These are phyloP conservation scores for Corymbia calophylla DNA, from an alignment of 441 rosid genomes.

Conservation along the genomic window DNA sequence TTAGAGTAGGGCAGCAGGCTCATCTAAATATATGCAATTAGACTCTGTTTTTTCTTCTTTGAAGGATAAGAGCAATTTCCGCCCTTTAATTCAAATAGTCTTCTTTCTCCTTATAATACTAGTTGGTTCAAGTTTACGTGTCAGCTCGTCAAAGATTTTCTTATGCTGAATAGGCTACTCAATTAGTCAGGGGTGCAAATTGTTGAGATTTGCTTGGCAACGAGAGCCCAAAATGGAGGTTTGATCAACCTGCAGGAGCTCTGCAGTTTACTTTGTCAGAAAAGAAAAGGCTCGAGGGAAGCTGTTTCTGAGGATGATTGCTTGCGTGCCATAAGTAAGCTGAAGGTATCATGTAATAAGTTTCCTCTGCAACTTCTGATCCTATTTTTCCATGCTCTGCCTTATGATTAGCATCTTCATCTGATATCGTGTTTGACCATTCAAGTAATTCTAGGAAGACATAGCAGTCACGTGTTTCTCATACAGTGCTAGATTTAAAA, in stretches of 20 bases:
- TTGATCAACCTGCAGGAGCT: conserved; percentile 82
- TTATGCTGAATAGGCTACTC: conserved; percentile 16
- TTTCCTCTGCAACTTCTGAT: background rate
- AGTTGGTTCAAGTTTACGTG: background rate
- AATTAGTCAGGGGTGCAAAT: conserved; percentile 80
- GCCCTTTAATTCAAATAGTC: background rate
- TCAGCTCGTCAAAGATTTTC: background rate
- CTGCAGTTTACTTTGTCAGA: conserved; percentile 64
- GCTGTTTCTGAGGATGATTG: conserved; percentile 95
- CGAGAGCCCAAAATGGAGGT: conserved; percentile 89
- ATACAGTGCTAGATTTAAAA: background rate
- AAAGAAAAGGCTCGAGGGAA: conserved; percentile 70
- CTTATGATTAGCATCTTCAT: background rate
- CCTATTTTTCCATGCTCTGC: background rate
- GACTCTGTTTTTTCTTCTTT: background rate
- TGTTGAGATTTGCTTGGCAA: conserved; percentile 87
- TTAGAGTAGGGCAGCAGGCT: background rate
- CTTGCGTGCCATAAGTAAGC: conserved; percentile 90
- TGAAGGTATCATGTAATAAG: conserved; percentile 42
- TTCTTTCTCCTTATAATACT: background rate
- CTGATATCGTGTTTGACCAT: background rate
- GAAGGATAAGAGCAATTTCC: background rate
- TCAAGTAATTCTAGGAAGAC: background rate
- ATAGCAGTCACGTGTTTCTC: background rate
- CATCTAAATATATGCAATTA: background rate